phyloP scores from a whole-genome alignment of 331 rosid genomes.

The Malus hybrid region DNA sequence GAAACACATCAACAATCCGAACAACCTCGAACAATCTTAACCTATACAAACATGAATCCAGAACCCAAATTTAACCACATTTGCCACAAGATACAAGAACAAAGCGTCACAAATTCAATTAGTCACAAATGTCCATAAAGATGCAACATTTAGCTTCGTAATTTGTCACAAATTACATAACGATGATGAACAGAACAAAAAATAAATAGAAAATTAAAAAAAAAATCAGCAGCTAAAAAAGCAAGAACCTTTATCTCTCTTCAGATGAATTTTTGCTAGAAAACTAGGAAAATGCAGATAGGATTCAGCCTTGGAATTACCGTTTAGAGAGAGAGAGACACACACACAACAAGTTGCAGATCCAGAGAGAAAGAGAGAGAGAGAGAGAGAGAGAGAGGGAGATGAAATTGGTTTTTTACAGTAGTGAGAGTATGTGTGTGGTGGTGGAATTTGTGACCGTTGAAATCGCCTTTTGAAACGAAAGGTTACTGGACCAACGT shows the following conservation, averaged over 20 bases:
- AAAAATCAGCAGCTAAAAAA: not conserved
- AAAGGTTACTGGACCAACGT: not conserved
- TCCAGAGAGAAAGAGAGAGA: not conserved
- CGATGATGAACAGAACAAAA: not conserved
- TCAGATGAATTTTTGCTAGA: not conserved
- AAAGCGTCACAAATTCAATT: not conserved
- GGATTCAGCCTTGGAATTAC: not conserved
- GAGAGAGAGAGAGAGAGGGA: not conserved
- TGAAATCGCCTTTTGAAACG: slow-evolving; percentile 14
- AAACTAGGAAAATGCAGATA: not conserved
- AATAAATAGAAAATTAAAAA: not conserved
- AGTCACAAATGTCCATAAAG: not conserved
- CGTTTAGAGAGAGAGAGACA: not conserved
- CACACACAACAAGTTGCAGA: not conserved
- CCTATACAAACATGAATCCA: not conserved
- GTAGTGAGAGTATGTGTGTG: not conserved
- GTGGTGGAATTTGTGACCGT: not conserved
- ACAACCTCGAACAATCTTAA: not conserved
- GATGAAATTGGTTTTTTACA: not conserved
- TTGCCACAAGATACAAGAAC: not conserved
- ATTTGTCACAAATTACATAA: not conserved
- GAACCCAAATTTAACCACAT: not conserved
- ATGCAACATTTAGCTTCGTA: not conserved
- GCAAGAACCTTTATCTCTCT: too few species aligned
- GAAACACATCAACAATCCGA: not conserved